Base-by-base conservation (phyloP, 768 basidiomycete genomes). In the Mycena leptocephala region DNA sequence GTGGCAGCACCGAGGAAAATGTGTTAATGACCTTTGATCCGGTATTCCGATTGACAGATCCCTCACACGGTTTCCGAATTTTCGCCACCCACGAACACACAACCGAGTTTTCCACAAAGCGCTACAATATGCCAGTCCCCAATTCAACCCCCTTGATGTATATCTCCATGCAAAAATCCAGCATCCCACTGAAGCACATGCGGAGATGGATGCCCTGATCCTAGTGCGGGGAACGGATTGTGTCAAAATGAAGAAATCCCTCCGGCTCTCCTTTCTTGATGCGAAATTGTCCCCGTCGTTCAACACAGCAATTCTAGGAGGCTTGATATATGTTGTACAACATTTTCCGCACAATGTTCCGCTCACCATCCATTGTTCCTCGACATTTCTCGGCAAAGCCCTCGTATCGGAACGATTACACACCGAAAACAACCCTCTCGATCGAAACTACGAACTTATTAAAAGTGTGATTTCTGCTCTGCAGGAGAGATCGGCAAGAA, bases 1-100 rank as follows among this genome's bases (percentile, higher is more conserved):
- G 7, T 53, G 33, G 8, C 11, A 9, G 18, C 13, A 48, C 51
- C 5, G 46, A 28, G 46, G 18, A 71, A 48, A 33, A 62, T 18
- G 18, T 46, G 16, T 22, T 11, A 46, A n/a, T 71, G 46, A 71
- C 70, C 20, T 71, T 71, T 63, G 70, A 71, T 71, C 70, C 59
- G 70, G 14, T 53, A 32, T 63, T 62, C 46, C 22, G 61, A 4
- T 18, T 71, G 35, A 35, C 68, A 22, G 53, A 68, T 32, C 18
- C 39, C 22, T 35, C 51, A 3, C 66, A 39, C 66, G 53, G 53
- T 14, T 68, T 70, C 55, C 53, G 68, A 32, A 70, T 70, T 35
- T 58, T 70, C 37, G 68, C 68, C 2, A 41, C 24, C 39, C 26
- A 58, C 22, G 68, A 70, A 10, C 41, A 58, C 16, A 59, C 33